Percentiles rank a stretch among this genome's conserved stretches.
These are phyloP conservation scores for Ambrosiella cleistominuta DNA, from an alignment of 2,329 filamentous ascomycete genomes.

Conservation along the genomic window DNA sequence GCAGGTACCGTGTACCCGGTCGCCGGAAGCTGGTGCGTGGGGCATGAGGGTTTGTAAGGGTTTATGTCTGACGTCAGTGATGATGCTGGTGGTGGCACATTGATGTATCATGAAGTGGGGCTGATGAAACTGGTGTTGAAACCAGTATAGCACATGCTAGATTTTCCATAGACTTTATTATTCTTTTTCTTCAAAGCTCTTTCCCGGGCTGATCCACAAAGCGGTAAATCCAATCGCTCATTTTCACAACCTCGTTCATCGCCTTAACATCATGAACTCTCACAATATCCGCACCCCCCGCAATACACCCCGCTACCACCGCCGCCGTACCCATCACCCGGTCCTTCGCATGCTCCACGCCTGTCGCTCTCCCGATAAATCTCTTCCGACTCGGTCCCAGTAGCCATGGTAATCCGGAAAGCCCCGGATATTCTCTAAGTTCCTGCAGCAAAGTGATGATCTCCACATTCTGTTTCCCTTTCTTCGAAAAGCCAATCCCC, in stretches of 20 bases:
- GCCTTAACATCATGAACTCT: slow-evolving; percentile 79
- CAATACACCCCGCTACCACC: slow-evolving; percentile 68
- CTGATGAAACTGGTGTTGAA: neutral
- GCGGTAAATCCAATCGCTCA: slow-evolving; percentile 87
- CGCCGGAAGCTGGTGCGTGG: neutral
- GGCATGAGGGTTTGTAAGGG: neutral
- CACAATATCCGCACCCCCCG: slow-evolving; percentile 78
- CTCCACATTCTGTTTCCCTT: slow-evolving; percentile 60
- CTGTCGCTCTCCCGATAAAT: slow-evolving; percentile 73
- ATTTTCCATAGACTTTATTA: neutral
- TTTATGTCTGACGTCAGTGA: neutral
- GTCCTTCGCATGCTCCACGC: slow-evolving; percentile 50
- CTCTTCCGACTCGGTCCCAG: slow-evolving; percentile 76
- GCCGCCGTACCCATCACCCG: slow-evolving; percentile 76
- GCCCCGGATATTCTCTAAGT: slow-evolving; percentile 44
- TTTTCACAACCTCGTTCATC: slow-evolving; percentile 69
- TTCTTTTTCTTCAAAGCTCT: neutral
- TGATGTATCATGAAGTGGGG: neutral
- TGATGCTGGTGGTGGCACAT: neutral
- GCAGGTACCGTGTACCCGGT: neutral
- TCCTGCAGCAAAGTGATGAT: slow-evolving; percentile 51
- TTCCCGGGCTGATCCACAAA: slow-evolving; percentile 18
- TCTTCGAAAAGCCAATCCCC: slow-evolving; percentile 87
- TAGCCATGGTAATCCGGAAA: slow-evolving; percentile 67
- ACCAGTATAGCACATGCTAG: neutral